phyloP scores from a whole-genome alignment of 2,329 filamentous ascomycete genomes.

The Clonostachys byssicola region DNA sequence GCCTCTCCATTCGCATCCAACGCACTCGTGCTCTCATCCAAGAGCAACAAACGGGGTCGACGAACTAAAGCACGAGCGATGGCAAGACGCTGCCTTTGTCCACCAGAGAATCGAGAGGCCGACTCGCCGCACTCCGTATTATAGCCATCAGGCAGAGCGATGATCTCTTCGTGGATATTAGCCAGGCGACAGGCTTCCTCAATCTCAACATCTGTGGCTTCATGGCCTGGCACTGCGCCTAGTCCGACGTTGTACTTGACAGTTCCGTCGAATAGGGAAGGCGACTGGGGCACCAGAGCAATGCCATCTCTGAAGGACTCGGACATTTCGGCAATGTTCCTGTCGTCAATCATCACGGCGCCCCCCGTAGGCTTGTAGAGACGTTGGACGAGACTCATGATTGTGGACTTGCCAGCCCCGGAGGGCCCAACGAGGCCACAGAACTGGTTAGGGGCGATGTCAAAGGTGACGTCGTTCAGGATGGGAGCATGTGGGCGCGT shows the following conservation, averaged over 20 bases:
- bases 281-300: slow-evolving; percentile 39
- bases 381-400: slow-evolving; percentile 42
- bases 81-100: slow-evolving; percentile 55
- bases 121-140: slow-evolving; percentile 48
- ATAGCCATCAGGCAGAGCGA: slow-evolving; percentile 48
- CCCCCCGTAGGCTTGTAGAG: slow-evolving; percentile 44
- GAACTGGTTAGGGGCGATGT: slow-evolving; percentile 34
- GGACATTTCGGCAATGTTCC: slow-evolving; percentile 34
- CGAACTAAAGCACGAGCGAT: slow-evolving; percentile 65
- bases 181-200: slow-evolving; percentile 46
- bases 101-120: slow-evolving; percentile 50
- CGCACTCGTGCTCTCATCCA: slow-evolving; percentile 70
- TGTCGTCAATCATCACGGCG: slow-evolving; percentile 38
- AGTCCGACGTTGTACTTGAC: slow-evolving; percentile 50
- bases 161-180: slow-evolving; percentile 50
- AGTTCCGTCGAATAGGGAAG: slow-evolving; percentile 46
- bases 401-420: slow-evolving; percentile 43
- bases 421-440: slow-evolving; percentile 41
- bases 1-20: slow-evolving; percentile 59
- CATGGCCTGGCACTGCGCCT: slow-evolving; percentile 43
- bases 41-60: slow-evolving; percentile 63
- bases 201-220: slow-evolving; percentile 44
- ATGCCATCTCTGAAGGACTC: slow-evolving; percentile 33
- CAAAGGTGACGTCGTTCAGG: slow-evolving; percentile 33
- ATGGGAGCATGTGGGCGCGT: slow-evolving; percentile 25